Conservation (phyloP, 2,329 filamentous ascomycete species). For the Corniculantispora saksenae region DNA sequence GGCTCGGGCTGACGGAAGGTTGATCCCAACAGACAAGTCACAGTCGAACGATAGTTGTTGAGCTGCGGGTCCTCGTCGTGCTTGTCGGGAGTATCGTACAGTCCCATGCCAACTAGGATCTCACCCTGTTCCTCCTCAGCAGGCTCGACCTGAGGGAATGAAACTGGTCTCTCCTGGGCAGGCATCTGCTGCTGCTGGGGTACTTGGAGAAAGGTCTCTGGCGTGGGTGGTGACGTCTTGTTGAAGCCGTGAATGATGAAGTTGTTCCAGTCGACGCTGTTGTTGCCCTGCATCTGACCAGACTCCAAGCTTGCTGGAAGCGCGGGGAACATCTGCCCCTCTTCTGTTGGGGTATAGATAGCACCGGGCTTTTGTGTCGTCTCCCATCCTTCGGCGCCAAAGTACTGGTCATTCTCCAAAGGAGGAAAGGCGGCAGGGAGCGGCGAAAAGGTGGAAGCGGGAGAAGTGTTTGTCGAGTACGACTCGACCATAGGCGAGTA, state of each 20-base stretch:
- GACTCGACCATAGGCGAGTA: conserved; percentile 54
- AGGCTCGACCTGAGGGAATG: no score
- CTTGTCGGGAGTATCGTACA: conserved; percentile 73
- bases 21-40: conserved; percentile 56
- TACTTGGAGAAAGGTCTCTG: conserved; percentile 56
- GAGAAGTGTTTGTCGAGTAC: conserved; percentile 61
- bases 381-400: conserved; percentile 41
- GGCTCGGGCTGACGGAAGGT: conserved; percentile 47
- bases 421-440: conserved; percentile 48
- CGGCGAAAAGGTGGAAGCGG: conserved; percentile 56
- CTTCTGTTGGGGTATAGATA: conserved; percentile 29
- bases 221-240: conserved; percentile 58
- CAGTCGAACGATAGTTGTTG: conserved; percentile 56
- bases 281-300: neutral
- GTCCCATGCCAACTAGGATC: conserved; percentile 77
- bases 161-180: no score
- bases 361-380: conserved; percentile 32
- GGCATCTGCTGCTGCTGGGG: conserved; percentile 49
- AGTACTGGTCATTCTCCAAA: conserved; percentile 41
- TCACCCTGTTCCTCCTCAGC: conserved; percentile 64
- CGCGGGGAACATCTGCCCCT: conserved; percentile 32
- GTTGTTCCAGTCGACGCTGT: conserved; percentile 44
- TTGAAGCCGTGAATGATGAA: conserved; percentile 48
- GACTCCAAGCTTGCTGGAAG: conserved; percentile 13
- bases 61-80: conserved; percentile 49